Base-by-base conservation (phyloP, 345 rosid genomes). In the Eucalyptus curtisii region DNA sequence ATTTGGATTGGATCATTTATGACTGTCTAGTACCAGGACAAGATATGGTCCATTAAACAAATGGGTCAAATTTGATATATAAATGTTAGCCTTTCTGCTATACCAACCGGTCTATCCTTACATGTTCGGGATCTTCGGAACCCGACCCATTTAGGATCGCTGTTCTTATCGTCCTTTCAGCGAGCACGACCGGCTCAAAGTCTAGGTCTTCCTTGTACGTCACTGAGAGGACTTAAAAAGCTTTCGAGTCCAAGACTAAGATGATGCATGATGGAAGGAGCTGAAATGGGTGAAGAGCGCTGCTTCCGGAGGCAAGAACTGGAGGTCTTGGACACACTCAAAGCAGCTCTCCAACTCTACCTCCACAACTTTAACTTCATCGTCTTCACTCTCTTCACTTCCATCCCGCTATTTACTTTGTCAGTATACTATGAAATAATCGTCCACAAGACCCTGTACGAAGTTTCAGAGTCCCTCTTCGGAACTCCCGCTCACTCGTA, bases 331-430 rank as follows among this genome's bases (percentile, higher is more conserved):
- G 59, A 31, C 25, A 49, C 68, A 9, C 85, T 89, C 85, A 66
- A 49, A 49, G 85, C 86, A 89, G 42, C 88, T 66, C 55, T 89
- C 37, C 68, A 40, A 61, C 49, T 89, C 85, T 61, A 84, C 31
- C 55, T 61, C 66, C 86, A 86, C 15, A 89, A 86, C 42, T 48
- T 47, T 40, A 89, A 27, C 61, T 68, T 89, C 90, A 64, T 89
- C 66, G 24, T 64, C 64, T 64, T 89, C 85, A 47, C 87, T 52
- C 33, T 66, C 30, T 50, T 89, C 55, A 33, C 88, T 6, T 85
- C 88, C 61, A 37, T 89, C 44, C 90, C 90, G 33, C 48, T 86
- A 15, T 86, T 86, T 17, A 31, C n/a, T 87, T 68, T 86, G 25
- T 48, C 53, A 24, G 27, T 89, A 49, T 89, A 53, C 88, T 86